Percentiles rank a stretch among this genome's conserved stretches.
These are phyloP conservation scores for Rhodosporidiobolus odoratus DNA, from an alignment of 768 basidiomycete species.

Conservation along the genomic window DNA sequence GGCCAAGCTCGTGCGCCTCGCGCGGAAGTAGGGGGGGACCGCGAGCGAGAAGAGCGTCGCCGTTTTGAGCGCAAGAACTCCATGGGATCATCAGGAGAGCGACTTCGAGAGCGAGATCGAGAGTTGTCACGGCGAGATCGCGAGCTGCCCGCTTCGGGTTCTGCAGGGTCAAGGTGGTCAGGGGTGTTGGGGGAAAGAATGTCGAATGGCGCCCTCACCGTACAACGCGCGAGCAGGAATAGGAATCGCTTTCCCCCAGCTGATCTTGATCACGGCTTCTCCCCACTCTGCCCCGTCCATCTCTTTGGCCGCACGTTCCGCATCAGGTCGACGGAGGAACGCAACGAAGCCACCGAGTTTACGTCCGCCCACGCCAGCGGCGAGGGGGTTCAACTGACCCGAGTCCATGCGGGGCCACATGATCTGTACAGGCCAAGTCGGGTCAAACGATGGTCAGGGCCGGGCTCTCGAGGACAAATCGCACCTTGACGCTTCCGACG, in stretches of 20 bases:
- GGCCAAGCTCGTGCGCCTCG: constrained; percentile 33
- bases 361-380: constrained; percentile 52
- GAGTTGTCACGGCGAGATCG: background rate
- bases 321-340: constrained; percentile 87
- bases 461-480: background rate
- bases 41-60: constrained; percentile 52
- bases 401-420: constrained; percentile 86
- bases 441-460: background rate
- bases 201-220: constrained; percentile 35
- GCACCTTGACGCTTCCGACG: constrained; percentile 56
- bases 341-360: constrained; percentile 94
- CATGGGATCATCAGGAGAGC: constrained; percentile 9
- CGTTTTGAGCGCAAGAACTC: constrained; percentile 42
- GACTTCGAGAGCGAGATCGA: constrained; percentile 29
- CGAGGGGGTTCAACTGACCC: constrained; percentile 1
- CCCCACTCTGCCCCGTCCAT: constrained; percentile 94
- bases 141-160: background rate
- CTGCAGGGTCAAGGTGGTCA: constrained; percentile 46
- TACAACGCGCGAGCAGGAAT: constrained; percentile 59
- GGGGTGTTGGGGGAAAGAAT: constrained; percentile 50
- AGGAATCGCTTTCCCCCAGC: constrained; percentile 96
- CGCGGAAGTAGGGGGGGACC: constrained; percentile 17
- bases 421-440: constrained; percentile 58
- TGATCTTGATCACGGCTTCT: constrained; percentile 75
- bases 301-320: constrained; percentile 79